Conservation (phyloP, 495 filamentous ascomycete genomes). For the Tuber indicum region DNA sequence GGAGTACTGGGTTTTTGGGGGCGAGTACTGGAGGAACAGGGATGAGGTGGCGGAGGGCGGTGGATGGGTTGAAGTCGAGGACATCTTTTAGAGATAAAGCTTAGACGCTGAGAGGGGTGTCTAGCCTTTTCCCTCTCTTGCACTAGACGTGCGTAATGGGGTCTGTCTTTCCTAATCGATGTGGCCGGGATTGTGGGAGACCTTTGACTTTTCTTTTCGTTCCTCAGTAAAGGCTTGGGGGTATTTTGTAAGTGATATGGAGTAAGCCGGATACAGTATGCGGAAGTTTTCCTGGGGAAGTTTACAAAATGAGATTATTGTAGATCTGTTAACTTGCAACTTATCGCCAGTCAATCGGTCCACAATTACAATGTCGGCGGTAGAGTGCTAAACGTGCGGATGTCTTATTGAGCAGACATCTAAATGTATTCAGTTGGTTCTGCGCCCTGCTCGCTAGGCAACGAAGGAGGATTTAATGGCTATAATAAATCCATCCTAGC, state of each 20-base stretch:
- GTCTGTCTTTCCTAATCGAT: not conserved
- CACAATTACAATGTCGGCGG: not conserved
- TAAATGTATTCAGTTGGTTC: no score
- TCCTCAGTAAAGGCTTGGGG: not conserved
- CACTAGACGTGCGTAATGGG: not conserved
- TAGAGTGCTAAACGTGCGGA: not conserved
- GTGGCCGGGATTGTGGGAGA: not conserved
- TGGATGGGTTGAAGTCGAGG: constrained; percentile 53
- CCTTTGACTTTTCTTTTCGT: not conserved
- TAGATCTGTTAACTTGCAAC: not conserved
- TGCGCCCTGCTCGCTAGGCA: no score
- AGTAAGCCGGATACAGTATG: not conserved
- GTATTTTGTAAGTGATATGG: not conserved
- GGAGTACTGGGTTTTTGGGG: constrained; percentile 81
- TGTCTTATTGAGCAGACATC: not conserved
- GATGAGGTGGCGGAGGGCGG: constrained; percentile 51
- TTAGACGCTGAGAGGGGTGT: not conserved
- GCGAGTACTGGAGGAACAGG: constrained; percentile 75
- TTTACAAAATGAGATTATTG: not conserved
- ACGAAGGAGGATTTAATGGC: no score
- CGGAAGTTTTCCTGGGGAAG: not conserved
- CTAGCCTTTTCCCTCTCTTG: not conserved
- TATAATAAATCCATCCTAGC: no score
- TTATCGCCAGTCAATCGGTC: not conserved
- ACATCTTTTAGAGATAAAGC: constrained; percentile 53